Evolutionary conservation across 2,329 filamentous ascomycete species (phyloP).

Genomic region (Aspergillus aculeatinus): DNA sequence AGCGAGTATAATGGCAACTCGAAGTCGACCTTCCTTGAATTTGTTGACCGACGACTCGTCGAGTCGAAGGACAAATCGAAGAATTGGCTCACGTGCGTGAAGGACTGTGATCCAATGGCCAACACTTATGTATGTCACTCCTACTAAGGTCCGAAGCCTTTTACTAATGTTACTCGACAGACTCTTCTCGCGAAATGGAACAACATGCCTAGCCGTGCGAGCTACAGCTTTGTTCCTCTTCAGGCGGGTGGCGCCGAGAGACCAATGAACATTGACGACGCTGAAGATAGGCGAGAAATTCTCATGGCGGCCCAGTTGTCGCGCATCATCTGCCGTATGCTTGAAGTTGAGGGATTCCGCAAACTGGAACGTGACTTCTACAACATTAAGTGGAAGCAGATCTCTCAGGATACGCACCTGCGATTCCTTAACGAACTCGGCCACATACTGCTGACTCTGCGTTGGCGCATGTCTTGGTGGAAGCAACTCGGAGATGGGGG

Average conservation of each 20-base stretch:
- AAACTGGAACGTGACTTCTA: conserved; percentile 46
- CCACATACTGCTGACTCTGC: conserved; percentile 43
- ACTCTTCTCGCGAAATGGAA: conserved; percentile 45
- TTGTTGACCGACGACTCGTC: conserved; percentile 46
- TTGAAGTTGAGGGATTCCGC: conserved; percentile 48
- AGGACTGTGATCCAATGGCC: conserved; percentile 41
- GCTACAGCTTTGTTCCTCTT: conserved; percentile 42
- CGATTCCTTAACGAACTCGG: conserved; percentile 43
- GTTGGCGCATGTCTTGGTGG: conserved; percentile 50
- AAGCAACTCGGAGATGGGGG: conserved; percentile 42
- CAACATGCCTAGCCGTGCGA: conserved; percentile 49
- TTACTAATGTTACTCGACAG: conserved; percentile 19
- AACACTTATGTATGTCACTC: conserved; percentile 40
- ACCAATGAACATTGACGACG: conserved; percentile 41
- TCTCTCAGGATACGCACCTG: conserved; percentile 43
- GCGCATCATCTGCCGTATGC: conserved; percentile 47
- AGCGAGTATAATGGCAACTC: conserved; percentile 40
- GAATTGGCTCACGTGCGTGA: conserved; percentile 44
- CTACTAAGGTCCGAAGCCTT: background rate
- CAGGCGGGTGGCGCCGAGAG: conserved; percentile 31
- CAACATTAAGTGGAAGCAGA: conserved; percentile 48
- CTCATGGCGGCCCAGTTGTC: conserved; percentile 46
- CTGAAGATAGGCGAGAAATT: conserved; percentile 40
- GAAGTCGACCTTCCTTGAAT: conserved; percentile 43
- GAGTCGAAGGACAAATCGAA: conserved; percentile 47